These are phyloP conservation scores for Monosporascus sp. DNA, from an alignment of 2,329 filamentous ascomycete species.

Conservation along the genomic window DNA sequence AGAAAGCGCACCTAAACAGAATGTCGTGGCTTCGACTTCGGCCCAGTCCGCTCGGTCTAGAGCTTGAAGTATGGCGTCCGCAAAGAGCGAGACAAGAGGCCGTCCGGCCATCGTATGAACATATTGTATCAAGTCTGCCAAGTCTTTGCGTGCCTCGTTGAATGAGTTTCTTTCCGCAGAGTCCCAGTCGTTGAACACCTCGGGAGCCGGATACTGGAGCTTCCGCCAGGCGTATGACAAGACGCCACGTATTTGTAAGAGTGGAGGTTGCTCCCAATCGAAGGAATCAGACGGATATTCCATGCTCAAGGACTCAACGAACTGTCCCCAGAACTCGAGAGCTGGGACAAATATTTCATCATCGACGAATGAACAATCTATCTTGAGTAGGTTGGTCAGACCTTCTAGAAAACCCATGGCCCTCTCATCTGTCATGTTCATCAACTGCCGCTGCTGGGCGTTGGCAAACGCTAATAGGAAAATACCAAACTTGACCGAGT, in stretches of 20 bases:
- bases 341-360: conserved; percentile 70
- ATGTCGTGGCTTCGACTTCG: conserved; percentile 56
- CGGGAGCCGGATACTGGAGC: conserved; percentile 59
- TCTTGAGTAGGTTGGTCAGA: conserved; percentile 61
- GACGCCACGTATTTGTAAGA: conserved; percentile 56
- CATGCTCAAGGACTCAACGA: conserved; percentile 59
- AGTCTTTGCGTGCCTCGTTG: conserved; percentile 69
- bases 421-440: conserved; percentile 45
- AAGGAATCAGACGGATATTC: conserved; percentile 46
- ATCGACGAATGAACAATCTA: conserved; percentile 64
- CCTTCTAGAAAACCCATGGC: conserved; percentile 50
- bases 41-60: conserved; percentile 48
- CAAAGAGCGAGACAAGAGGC: conserved; percentile 52
- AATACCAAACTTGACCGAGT: conserved; percentile 60
- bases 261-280: conserved; percentile 55
- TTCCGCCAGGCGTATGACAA: conserved; percentile 65
- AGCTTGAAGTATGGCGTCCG: conserved; percentile 47
- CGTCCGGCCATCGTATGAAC: conserved; percentile 59
- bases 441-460: conserved; percentile 56
- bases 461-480: conserved; percentile 67
- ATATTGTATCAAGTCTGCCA: conserved; percentile 72
- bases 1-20: conserved; percentile 61
- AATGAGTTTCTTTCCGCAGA: conserved; percentile 64
- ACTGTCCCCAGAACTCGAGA: conserved; percentile 78
- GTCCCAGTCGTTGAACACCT: conserved; percentile 62